Conservation (phyloP, 140 eudicot genomes). For the Cichorium intybus region DNA sequence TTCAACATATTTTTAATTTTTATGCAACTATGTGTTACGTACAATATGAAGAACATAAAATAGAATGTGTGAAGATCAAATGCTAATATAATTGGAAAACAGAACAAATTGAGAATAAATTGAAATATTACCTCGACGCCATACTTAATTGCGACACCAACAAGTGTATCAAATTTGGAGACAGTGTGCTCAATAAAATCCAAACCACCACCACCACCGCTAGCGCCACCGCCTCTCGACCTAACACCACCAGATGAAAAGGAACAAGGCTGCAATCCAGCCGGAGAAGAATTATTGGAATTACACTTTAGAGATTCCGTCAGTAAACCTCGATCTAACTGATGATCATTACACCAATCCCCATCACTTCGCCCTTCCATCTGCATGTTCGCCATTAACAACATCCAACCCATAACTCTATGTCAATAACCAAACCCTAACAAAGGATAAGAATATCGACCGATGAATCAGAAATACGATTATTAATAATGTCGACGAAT, state of each 20-base stretch:
- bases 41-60: neutral
- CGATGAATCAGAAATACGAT: neutral
- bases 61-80: neutral
- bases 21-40: neutral
- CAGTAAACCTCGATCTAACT: slow-evolving; percentile 7
- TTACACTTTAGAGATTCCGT: slow-evolving; percentile 29
- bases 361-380: slow-evolving; percentile 27
- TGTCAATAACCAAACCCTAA: neutral
- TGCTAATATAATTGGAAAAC: neutral
- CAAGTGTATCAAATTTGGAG: slow-evolving; percentile 62
- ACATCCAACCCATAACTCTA: neutral
- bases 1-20: neutral
- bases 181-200: slow-evolving; percentile 50
- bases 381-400: slow-evolving; percentile 11
- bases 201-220: slow-evolving; percentile 25
- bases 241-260: neutral
- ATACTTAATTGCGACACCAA: slow-evolving; percentile 70
- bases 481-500: neutral
- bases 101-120: neutral
- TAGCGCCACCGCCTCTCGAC: slow-evolving; percentile 3
- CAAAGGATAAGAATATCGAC: neutral
- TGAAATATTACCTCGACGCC: slow-evolving; percentile 63
- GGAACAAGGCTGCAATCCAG: slow-evolving; percentile 2
- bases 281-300: slow-evolving; percentile 24
- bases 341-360: slow-evolving; percentile 2